Evolutionary conservation across 2,329 filamentous ascomycete genomes (phyloP).

Genomic region (Colletotrichum endophyticum): DNA sequence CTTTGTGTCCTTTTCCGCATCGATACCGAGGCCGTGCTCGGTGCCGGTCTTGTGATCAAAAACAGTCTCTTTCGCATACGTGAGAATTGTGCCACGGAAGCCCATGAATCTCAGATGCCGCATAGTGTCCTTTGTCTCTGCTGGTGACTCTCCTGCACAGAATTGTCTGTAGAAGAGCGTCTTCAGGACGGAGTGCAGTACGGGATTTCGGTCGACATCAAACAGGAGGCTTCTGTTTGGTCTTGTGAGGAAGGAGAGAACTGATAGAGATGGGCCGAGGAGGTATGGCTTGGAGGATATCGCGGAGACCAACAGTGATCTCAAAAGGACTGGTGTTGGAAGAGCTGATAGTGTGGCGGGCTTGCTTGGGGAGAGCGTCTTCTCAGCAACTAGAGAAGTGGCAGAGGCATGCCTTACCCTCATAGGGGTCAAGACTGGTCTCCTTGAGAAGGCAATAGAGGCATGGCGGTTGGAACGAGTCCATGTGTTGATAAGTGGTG

Average conservation of each 20-base stretch:
- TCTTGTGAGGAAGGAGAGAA: not conserved
- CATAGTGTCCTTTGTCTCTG: slow-evolving; percentile 72
- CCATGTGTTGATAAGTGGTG: not conserved
- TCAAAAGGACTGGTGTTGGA: not conserved
- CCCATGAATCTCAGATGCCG: slow-evolving; percentile 73
- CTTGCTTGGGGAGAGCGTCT: not conserved
- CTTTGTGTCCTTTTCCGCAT: slow-evolving; percentile 51
- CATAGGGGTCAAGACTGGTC: not conserved
- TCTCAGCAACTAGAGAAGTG: not conserved
- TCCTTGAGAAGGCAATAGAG: not conserved
- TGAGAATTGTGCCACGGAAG: slow-evolving; percentile 83
- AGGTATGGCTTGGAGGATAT: slow-evolving; percentile 10
- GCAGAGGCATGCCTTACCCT: not conserved
- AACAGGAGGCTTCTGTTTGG: slow-evolving; percentile 35
- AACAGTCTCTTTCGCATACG: slow-evolving; percentile 84
- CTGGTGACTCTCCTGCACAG: slow-evolving; percentile 78
- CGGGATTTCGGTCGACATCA: slow-evolving; percentile 75
- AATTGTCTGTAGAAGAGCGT: slow-evolving; percentile 91
- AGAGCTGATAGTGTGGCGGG: slow-evolving; percentile 4
- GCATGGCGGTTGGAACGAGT: not conserved
- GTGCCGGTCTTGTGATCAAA: slow-evolving; percentile 59
- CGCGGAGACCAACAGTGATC: not conserved
- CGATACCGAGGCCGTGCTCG: slow-evolving; percentile 44
- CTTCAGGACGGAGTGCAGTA: slow-evolving; percentile 74
- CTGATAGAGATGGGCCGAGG: not conserved